phyloP scores from a whole-genome alignment of 805 yeast genomes.

The Saccharomyces eubayanus region DNA sequence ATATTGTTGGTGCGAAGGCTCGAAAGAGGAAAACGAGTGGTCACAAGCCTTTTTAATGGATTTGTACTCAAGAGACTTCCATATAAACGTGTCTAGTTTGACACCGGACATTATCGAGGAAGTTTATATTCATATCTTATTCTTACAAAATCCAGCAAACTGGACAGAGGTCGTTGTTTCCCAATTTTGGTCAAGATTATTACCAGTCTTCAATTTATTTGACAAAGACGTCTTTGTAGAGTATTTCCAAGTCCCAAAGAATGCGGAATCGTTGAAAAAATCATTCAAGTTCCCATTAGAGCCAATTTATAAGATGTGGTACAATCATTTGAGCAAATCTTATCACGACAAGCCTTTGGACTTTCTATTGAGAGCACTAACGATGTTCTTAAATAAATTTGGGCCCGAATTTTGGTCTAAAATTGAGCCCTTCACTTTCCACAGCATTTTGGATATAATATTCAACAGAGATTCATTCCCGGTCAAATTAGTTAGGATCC shows the following conservation, averaged over 20 bases:
- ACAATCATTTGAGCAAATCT: slow-evolving; percentile 20
- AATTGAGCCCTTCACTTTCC: slow-evolving; percentile 46
- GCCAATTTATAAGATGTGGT: slow-evolving; percentile 29
- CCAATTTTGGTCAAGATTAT: slow-evolving; percentile 28
- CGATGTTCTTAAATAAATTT: slow-evolving; percentile 36
- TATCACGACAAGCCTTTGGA: slow-evolving; percentile 38
- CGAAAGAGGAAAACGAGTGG: slow-evolving; percentile 40
- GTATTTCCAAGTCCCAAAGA: slow-evolving; percentile 25
- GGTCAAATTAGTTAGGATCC: slow-evolving; percentile 29
- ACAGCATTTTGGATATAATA: slow-evolving; percentile 51
- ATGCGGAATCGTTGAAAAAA: slow-evolving; percentile 25
- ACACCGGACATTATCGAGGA: slow-evolving; percentile 45
- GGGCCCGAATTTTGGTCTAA: slow-evolving; percentile 45
- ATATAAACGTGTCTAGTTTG: slow-evolving; percentile 15
- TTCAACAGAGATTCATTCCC: slow-evolving; percentile 46
- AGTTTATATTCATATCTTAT: slow-evolving; percentile 41
- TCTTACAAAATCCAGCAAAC: slow-evolving; percentile 44
- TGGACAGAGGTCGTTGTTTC: slow-evolving; percentile 33
- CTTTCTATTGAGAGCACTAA: slow-evolving; percentile 44
- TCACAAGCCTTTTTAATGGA: slow-evolving; percentile 32
- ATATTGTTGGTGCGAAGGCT: slow-evolving; percentile 49
- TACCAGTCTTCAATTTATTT: slow-evolving; percentile 25
- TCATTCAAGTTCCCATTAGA: slow-evolving; percentile 25
- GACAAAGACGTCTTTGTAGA: slow-evolving; percentile 19
- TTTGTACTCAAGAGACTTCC: slow-evolving; percentile 10